phyloP scores from a whole-genome alignment of 768 basidiomycete species.

The Suillus occidentalis region DNA sequence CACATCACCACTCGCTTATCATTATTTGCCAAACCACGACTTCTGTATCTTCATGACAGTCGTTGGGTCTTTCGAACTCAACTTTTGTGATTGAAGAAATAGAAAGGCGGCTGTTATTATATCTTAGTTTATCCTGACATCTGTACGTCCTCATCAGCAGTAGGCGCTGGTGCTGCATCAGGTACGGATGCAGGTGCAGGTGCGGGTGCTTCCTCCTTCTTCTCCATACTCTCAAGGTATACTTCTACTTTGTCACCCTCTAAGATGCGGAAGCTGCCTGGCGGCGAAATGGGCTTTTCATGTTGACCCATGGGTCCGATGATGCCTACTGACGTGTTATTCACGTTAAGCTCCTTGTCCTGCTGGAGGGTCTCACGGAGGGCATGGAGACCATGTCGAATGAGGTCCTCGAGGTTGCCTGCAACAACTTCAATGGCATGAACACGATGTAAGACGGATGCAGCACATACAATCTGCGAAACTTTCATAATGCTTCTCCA shows the following conservation, averaged over 20 bases:
- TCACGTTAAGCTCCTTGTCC: conserved; percentile 91
- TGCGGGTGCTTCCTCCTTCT: conserved; percentile 55
- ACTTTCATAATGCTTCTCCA: conserved; percentile 90
- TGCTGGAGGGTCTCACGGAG: conserved; percentile 97
- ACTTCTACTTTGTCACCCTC: conserved; percentile 77
- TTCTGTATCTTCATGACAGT: not conserved
- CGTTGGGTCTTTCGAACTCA: not conserved
- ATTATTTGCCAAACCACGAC: conserved; percentile 1
- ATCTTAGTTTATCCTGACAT: conserved; percentile 63
- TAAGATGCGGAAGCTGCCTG: conserved; percentile 78
- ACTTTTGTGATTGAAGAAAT: conserved; percentile 4
- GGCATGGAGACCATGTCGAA: conserved; percentile 92
- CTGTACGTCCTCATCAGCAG: conserved; percentile 76
- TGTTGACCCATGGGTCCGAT: conserved; percentile 69
- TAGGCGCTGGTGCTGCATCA: conserved; percentile 5
- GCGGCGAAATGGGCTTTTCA: conserved; percentile 52
- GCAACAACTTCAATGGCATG: not conserved
- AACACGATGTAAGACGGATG: not conserved
- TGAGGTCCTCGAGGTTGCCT: conserved; percentile 86
- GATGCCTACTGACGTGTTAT: conserved; percentile 95
- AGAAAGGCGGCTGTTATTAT: conserved; percentile 18
- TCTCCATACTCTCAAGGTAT: conserved; percentile 77
- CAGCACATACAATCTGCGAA: conserved; percentile 77
- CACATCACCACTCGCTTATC: conserved; percentile 27
- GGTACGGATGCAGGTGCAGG: conserved; percentile 38